A percentile compares a stretch with the other conserved stretches of the same genome.
These are phyloP conservation scores for Diutina scorzettiae DNA, from an alignment of 1,139 yeast species.

Conservation along the genomic window DNA sequence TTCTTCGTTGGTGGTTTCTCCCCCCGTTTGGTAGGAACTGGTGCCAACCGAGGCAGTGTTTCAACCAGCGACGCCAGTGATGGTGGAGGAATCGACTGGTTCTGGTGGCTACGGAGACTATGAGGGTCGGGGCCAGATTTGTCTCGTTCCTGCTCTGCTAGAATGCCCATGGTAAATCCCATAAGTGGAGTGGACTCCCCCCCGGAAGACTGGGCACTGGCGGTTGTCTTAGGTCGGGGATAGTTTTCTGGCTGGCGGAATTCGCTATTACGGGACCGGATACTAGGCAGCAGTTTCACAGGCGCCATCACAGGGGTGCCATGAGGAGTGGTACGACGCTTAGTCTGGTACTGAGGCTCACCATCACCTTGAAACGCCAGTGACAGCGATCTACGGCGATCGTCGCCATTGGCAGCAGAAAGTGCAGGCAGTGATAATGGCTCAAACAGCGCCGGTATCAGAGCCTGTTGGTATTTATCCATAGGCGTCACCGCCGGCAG, in stretches of 20 bases:
- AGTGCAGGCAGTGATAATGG: constrained; percentile 59
- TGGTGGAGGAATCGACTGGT: background rate
- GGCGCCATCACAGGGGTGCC: constrained; percentile 24
- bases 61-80: constrained; percentile 1
- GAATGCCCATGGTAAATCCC: constrained; percentile 39
- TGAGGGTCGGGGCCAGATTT: background rate
- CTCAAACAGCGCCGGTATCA: constrained; percentile 27
- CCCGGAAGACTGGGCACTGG: background rate
- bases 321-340: constrained; percentile 32
- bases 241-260: background rate
- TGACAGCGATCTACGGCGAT: constrained; percentile 26
- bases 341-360: constrained; percentile 10
- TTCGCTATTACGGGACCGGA: background rate
- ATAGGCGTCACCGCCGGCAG: constrained; percentile 67
- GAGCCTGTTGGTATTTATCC: constrained; percentile 21
- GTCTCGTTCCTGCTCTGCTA: constrained; percentile 23
- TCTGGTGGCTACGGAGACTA: background rate
- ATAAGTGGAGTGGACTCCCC: constrained; percentile 14
- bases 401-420: constrained; percentile 25
- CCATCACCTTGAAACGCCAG: constrained; percentile 18
- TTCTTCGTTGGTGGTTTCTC: constrained; percentile 35
- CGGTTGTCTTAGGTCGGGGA: background rate
- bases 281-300: background rate
- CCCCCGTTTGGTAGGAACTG: constrained; percentile 6
- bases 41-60: background rate